Conservation (phyloP, 2,329 filamentous ascomycete species). For the Xylariomycetidae sp. region DNA sequence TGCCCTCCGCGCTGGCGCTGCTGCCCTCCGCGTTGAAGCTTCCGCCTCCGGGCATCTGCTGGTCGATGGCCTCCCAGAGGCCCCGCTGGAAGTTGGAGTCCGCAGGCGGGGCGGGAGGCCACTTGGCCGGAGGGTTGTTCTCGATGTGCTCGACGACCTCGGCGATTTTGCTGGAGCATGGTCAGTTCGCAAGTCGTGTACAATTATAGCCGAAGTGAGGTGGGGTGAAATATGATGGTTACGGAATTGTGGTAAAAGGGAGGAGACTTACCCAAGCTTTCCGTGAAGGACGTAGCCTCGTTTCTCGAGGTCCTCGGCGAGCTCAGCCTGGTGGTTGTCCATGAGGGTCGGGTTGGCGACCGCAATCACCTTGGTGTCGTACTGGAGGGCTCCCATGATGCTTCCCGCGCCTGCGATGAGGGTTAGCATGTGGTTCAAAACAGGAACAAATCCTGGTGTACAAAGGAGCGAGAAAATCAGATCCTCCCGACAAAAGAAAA, state of each 20-base stretch:
- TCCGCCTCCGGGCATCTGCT: slow-evolving; percentile 12
- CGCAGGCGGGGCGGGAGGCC: slow-evolving; percentile 19
- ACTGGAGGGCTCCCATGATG: slow-evolving; percentile 74
- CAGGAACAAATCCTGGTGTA: too few species aligned
- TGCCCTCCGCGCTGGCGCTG: too few species aligned
- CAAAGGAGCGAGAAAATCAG: too few species aligned
- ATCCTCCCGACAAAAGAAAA: too few species aligned
- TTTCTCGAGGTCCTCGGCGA: slow-evolving; percentile 68
- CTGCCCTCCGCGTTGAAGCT: too few species aligned
- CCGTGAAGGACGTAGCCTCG: slow-evolving; percentile 75
- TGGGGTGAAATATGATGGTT: too few species aligned
- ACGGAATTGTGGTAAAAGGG: neutral
- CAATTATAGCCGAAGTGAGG: too few species aligned
- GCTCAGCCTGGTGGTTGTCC: slow-evolving; percentile 85
- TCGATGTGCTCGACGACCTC: slow-evolving; percentile 16
- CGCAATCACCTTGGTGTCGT: slow-evolving; percentile 73
- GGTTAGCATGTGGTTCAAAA: slow-evolving; percentile 3
- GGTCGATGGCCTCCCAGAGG: slow-evolving; percentile 22
- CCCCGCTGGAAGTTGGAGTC: slow-evolving; percentile 17
- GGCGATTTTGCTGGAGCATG: slow-evolving; percentile 16
- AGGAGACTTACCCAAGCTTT: slow-evolving; percentile 51
- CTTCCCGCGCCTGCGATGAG: slow-evolving; percentile 68
- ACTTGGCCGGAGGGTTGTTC: slow-evolving; percentile 11
- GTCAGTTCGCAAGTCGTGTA: too few species aligned
- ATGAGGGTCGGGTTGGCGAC: slow-evolving; percentile 79